Evolutionary conservation across 192 early-diverging fungal genomes (phyloP).

Genomic region (Backusella westeae): DNA sequence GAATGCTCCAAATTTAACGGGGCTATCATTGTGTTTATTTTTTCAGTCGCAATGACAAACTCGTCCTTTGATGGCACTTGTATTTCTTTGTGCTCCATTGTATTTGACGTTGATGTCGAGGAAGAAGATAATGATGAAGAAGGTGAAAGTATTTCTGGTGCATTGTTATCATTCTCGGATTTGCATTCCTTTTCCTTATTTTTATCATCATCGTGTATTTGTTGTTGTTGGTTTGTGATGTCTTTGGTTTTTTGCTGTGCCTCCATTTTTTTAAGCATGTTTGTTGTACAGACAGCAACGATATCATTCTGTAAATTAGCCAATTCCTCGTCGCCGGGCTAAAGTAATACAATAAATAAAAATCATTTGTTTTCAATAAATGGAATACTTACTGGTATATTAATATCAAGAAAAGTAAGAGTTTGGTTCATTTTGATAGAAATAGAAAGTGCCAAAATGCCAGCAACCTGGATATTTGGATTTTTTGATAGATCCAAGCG

Average conservation of each 20-base stretch:
- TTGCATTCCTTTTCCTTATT: background rate
- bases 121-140: background rate
- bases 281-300: conserved; percentile 36
- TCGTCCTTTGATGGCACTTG: background rate
- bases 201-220: background rate
- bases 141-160: background rate
- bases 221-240: background rate
- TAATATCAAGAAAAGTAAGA: conserved; percentile 45
- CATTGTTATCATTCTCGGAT: background rate
- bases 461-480: conserved; percentile 75
- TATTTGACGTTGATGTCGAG: background rate
- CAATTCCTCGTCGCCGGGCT: conserved; percentile 34
- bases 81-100: background rate
- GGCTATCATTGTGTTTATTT: background rate
- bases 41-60: background rate
- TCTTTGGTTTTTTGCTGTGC: background rate
- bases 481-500: conserved; percentile 80
- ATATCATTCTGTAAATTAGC: conserved; percentile 36
- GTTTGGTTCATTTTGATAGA: conserved; percentile 78
- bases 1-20: background rate
- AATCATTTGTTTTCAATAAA: background rate
- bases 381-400: conserved; percentile 59
- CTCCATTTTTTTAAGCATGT: conserved; percentile 27
- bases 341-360: background rate
- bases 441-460: conserved; percentile 77